phyloP scores from a whole-genome alignment of 2,329 filamentous ascomycete genomes.

The Diaporthe sp. region DNA sequence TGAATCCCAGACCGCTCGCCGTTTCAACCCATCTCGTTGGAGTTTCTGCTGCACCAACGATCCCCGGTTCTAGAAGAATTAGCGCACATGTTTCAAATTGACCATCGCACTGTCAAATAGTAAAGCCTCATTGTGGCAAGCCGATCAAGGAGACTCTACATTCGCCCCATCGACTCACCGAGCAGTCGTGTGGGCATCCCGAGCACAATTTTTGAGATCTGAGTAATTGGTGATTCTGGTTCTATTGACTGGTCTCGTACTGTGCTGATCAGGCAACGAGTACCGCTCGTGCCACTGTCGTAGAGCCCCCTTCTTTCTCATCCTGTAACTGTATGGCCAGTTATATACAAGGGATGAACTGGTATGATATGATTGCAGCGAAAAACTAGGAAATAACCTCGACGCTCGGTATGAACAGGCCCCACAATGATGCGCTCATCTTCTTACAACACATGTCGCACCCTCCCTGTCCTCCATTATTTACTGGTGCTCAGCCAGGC shows the following conservation, averaged over 20 bases:
- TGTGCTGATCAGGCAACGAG: neutral
- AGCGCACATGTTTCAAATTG: neutral
- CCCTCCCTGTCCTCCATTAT: too few species aligned
- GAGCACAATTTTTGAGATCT: neutral
- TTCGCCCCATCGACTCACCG: neutral
- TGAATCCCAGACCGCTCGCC: slow-evolving; percentile 26
- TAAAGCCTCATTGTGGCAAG: neutral
- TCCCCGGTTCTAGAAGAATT: neutral
- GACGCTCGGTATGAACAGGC: neutral
- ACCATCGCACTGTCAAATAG: neutral
- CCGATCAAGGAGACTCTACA: neutral
- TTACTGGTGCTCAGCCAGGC: slow-evolving; percentile 59
- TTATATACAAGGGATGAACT: slow-evolving; percentile 29
- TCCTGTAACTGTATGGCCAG: slow-evolving; percentile 25
- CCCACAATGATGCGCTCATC: neutral
- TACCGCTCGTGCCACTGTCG: neutral
- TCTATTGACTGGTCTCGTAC: slow-evolving; percentile 9
- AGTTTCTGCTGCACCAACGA: neutral
- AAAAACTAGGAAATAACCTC: slow-evolving; percentile 9
- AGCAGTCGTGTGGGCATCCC: too few species aligned
- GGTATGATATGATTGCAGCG: slow-evolving; percentile 8
- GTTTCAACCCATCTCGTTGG: slow-evolving; percentile 14
- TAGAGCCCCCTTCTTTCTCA: neutral
- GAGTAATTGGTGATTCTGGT: neutral
- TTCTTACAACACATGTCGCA: neutral